These are phyloP conservation scores for Aspergillus texensis DNA, from an alignment of 2,329 filamentous ascomycete genomes.

Conservation along the genomic window DNA sequence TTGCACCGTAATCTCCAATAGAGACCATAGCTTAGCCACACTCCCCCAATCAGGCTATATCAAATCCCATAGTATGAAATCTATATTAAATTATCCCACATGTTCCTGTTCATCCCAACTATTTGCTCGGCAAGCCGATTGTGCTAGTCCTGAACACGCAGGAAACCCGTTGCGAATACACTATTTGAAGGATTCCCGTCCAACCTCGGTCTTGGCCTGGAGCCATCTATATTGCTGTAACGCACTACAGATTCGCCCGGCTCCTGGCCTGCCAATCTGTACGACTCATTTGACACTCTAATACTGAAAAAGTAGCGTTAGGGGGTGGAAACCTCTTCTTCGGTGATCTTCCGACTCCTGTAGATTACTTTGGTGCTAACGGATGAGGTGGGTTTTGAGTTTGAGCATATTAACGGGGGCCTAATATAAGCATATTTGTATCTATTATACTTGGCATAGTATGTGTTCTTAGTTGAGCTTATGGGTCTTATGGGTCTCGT, in stretches of 20 bases:
- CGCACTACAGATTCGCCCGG: background rate
- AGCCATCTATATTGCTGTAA: background rate
- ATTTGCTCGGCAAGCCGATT: no score
- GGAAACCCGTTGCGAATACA: background rate
- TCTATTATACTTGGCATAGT: background rate
- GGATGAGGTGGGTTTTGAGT: no score
- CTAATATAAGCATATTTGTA: background rate
- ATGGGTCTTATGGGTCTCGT: background rate
- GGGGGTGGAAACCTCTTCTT: background rate
- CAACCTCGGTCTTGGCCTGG: background rate
- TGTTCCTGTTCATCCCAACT: no score
- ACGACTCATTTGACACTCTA: background rate
- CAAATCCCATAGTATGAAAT: no score
- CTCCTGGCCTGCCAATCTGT: background rate
- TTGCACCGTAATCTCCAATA: no score
- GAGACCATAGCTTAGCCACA: no score
- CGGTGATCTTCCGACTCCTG: background rate
- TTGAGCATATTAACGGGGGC: background rate
- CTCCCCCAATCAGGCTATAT: no score
- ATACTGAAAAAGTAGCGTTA: background rate
- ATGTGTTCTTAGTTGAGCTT: background rate
- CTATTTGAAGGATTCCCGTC: background rate
- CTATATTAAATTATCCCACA: no score
- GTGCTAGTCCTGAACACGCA: no score
- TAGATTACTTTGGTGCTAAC: background rate